Base-by-base conservation (phyloP, 805 yeast species). In the Candida ponderosae region DNA sequence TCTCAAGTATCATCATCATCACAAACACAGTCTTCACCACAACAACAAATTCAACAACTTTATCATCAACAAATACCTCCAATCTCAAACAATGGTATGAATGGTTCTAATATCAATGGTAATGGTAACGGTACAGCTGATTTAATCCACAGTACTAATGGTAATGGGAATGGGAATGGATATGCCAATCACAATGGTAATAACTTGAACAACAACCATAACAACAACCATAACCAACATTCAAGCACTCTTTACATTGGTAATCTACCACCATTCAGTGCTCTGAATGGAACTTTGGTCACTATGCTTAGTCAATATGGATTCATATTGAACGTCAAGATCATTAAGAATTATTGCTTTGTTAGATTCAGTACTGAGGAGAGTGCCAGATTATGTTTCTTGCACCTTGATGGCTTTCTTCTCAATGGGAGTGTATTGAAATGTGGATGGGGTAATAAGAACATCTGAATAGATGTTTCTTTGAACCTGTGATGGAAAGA, bases 381-480 rank as follows among this genome's bases (percentile, higher is more conserved):
- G 51, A 69, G 86, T 42, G 96, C 96, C 5, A 94, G 95, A 3
- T 65, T 84, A 51, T 94, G 95, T 34, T 86, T 87, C 51, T 81
- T 81, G 24, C 90, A 83, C 51, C 65, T 88, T 45, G 65, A 72
- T 16, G 93, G 95, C 1, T 72, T 78, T 48, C 69, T 69, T 35
- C 61, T 86, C 47, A 79, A 81, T 53, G 95, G 95, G 18, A 71
- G 95, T 54, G 79, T 82, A 18, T 60, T 86, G 54, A 81, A 79
- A 54, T 77, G 87, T 48, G 89, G 94, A 26, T 88, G 96, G 96
- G 96, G 95, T 37, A 83, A 79, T n/a, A n/a, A n/a, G n/a, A n/a
- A n/a, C n/a, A n/a, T n/a, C n/a, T n/a, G n/a, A n/a, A n/a, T n/a
- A n/a, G n/a, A n/a, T n/a, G n/a, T n/a, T n/a, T n/a, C n/a, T n/a